A percentile compares a stretch with the other conserved stretches of the same genome.
These are phyloP conservation scores for Astragalus membranaceus DNA, from an alignment of 306 rosid species.

Conservation along the genomic window DNA sequence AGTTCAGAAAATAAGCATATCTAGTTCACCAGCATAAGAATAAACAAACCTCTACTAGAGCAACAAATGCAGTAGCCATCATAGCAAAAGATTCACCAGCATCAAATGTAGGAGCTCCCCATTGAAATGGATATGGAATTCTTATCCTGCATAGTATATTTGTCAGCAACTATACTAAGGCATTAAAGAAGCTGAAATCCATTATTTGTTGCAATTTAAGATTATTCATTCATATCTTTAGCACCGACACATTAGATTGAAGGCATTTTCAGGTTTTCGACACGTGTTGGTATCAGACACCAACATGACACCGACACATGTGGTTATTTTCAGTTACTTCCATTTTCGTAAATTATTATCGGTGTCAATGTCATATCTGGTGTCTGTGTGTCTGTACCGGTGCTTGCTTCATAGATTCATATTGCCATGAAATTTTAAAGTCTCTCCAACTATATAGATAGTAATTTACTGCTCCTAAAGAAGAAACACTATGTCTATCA, in stretches of 20 bases:
- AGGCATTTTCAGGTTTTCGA: too few species aligned
- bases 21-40: neutral
- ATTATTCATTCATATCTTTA: too few species aligned
- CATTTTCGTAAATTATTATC: too few species aligned
- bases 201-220: neutral
- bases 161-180: neutral
- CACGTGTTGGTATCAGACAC: too few species aligned
- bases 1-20: neutral
- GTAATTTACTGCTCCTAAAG: neutral
- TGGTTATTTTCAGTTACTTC: too few species aligned
- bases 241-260: too few species aligned
- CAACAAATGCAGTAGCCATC: slow-evolving; percentile 94
- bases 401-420: neutral
- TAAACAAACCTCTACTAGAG: slow-evolving; percentile 74
- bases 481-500: neutral
- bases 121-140: slow-evolving; percentile 93
- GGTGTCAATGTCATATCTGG: too few species aligned
- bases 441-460: neutral
- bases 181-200: neutral
- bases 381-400: too few species aligned
- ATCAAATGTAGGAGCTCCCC: slow-evolving; percentile 98
- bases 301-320: too few species aligned
- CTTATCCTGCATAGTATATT: slow-evolving; percentile 57
- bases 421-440: neutral
- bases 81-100: slow-evolving; percentile 98